These are phyloP conservation scores for Acer yangbiense DNA, from an alignment of 345 rosid species.

Conservation along the genomic window DNA sequence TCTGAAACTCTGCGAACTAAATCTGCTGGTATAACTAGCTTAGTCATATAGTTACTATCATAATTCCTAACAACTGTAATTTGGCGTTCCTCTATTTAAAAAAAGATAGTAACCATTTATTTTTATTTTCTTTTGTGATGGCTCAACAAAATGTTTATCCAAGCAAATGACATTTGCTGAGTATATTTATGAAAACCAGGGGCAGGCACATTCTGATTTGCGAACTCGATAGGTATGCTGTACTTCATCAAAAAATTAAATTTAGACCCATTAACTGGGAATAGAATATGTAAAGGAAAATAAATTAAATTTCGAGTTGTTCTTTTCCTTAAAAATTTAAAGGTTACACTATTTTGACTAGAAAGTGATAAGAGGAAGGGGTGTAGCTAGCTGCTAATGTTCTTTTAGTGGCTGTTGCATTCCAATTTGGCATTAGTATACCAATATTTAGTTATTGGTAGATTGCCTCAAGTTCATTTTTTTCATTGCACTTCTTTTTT, in stretches of 20 bases:
- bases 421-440: not conserved
- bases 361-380: not conserved
- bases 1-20: not conserved
- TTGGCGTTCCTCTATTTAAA: too few relatives aligned
- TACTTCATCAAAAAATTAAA: not conserved
- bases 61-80: not conserved
- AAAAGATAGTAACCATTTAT: too few relatives aligned
- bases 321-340: conserved; percentile 5
- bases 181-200: not conserved
- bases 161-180: not conserved
- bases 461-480: not conserved
- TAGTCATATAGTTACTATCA: not conserved
- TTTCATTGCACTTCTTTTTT: not conserved
- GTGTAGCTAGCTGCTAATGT: not conserved
- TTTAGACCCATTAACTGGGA: not conserved
- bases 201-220: not conserved
- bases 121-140: not conserved
- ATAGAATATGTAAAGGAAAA: not conserved
- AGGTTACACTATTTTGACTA: not conserved
- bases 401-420: not conserved
- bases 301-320: not conserved
- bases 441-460: not conserved
- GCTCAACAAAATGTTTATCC: not conserved
- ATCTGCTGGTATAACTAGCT: not conserved
- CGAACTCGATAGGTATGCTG: not conserved